phyloP scores from a whole-genome alignment of 164 flowering plant genomes.

The Amborella trichopoda region DNA sequence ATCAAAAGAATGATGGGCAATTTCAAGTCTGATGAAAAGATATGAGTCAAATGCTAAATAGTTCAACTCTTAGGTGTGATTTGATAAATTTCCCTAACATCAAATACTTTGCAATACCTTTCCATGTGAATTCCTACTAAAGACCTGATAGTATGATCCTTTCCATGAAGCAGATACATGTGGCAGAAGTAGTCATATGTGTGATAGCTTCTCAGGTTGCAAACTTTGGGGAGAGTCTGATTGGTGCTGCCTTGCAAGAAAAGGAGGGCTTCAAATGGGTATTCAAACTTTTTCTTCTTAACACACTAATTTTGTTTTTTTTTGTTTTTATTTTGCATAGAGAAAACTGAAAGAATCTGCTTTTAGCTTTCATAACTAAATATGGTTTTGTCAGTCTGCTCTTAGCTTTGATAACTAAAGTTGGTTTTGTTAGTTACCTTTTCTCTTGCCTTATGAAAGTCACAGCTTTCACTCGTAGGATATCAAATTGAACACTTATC shows the following conservation, averaged over 20 bases:
- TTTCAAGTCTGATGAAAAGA: no score
- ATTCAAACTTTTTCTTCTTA: no score
- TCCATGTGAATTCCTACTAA: background rate
- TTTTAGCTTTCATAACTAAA: background rate
- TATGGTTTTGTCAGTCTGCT: background rate
- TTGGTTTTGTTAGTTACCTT: background rate
- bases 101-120: no score
- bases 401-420: background rate
- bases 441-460: no score
- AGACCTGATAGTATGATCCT: background rate
- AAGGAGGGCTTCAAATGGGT: conserved; percentile 94
- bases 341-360: no score
- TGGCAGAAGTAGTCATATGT: conserved; percentile 53
- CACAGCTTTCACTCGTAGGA: no score
- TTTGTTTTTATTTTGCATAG: background rate
- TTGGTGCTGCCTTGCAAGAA: conserved; percentile 83
- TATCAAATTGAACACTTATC: no score
- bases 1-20: no score
- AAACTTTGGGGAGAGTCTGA: conserved; percentile 88
- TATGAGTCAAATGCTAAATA: no score
- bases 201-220: conserved; percentile 92
- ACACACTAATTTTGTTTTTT: no score
- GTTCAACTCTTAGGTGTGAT: background rate
- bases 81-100: background rate
- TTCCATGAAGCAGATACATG: conserved; percentile 30